phyloP scores from a whole-genome alignment of 805 yeast species.

The Cyberlindnera veronae region DNA sequence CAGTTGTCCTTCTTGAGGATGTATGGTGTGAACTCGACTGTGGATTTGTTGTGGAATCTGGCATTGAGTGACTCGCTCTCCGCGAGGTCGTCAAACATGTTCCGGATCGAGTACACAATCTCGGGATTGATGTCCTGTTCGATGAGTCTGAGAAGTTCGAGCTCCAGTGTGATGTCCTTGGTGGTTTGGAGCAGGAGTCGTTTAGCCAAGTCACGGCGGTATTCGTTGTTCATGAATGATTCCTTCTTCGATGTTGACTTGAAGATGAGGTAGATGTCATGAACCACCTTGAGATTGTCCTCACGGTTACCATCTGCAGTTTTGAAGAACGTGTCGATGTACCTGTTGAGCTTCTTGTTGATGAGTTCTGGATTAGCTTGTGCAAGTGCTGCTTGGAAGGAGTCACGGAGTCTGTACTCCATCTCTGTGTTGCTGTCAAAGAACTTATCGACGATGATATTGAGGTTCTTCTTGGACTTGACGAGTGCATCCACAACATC shows the following conservation, averaged over 20 bases:
- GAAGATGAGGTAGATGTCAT: constrained; percentile 18
- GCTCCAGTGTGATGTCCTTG: constrained; percentile 12
- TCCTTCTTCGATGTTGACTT: constrained; percentile 25
- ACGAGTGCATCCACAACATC: constrained; percentile 16
- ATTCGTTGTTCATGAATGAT: constrained; percentile 15
- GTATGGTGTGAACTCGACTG: constrained; percentile 20
- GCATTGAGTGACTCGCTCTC: constrained; percentile 4
- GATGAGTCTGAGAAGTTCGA: constrained; percentile 7
- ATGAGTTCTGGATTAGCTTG: constrained; percentile 7
- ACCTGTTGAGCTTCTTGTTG: constrained; percentile 14
- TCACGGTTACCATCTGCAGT: not conserved
- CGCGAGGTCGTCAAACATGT: constrained; percentile 22
- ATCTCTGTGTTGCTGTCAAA: constrained; percentile 12
- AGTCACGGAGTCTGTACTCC: constrained; percentile 21
- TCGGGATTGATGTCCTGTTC: constrained; percentile 19
- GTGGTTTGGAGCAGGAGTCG: constrained; percentile 17
- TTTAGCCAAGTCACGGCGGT: constrained; percentile 22
- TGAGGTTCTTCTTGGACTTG: constrained; percentile 18
- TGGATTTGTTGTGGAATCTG: not conserved
- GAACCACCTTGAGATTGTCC: constrained; percentile 3
- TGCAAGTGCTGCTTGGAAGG: constrained; percentile 18
- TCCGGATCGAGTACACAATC: constrained; percentile 8
- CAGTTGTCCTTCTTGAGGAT: constrained; percentile 19
- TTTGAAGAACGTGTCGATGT: constrained; percentile 22
- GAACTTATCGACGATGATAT: constrained; percentile 5